Percentiles rank a stretch among this genome's conserved stretches.
phyloP scores from a whole-genome alignment of 2,329 filamentous ascomycete species.

The Fusarium incarnatum region DNA sequence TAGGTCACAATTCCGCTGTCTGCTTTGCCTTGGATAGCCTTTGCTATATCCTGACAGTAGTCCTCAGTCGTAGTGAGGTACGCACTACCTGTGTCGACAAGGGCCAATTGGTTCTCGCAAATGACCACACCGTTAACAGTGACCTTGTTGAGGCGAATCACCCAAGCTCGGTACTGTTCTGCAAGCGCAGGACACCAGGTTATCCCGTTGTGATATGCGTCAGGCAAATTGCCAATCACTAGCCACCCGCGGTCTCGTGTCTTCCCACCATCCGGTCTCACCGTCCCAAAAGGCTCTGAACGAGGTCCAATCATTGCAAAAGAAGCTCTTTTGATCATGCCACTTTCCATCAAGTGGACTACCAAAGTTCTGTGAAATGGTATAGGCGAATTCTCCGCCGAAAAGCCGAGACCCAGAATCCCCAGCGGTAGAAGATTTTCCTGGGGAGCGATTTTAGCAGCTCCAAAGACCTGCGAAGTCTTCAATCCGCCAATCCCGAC shows the following conservation, averaged over 20 bases:
- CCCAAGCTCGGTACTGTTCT: neutral
- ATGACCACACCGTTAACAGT: neutral
- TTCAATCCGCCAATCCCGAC: neutral
- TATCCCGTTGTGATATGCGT: neutral
- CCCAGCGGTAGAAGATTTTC: neutral
- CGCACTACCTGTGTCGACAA: neutral
- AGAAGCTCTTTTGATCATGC: neutral
- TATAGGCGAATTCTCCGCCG: neutral
- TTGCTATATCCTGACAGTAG: neutral
- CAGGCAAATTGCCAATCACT: neutral
- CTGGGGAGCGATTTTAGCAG: neutral
- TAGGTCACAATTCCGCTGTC: neutral
- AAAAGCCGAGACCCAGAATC: neutral
- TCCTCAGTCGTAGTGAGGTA: neutral
- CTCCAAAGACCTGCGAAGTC: neutral
- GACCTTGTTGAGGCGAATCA: neutral
- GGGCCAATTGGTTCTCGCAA: neutral
- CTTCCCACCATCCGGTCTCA: neutral
- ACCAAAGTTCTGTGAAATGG: neutral
- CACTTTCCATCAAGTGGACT: neutral
- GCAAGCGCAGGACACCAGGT: neutral
- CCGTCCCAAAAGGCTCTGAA: neutral
- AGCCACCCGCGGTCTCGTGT: neutral
- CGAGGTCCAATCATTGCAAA: neutral
- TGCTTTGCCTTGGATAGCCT: neutral